Conservation (phyloP, 2,329 filamentous ascomycete species). For the Cladosporium sp. region DNA sequence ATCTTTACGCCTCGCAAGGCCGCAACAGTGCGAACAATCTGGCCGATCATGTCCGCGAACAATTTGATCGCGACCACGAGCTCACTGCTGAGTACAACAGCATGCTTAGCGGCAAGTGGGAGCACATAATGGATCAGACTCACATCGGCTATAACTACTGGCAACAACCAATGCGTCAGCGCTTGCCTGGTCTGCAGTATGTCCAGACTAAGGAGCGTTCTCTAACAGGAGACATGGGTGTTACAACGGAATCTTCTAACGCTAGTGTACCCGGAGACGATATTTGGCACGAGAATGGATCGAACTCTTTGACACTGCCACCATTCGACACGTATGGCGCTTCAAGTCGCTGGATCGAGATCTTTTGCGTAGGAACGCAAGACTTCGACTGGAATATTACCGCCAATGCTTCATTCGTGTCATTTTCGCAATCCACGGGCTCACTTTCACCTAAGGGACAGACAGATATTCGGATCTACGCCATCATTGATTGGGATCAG, state of each 20-base stretch:
- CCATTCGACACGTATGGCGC: conserved; percentile 57
- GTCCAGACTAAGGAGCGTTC: conserved; percentile 56
- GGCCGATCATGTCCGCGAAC: conserved; percentile 49
- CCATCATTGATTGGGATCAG: conserved; percentile 55
- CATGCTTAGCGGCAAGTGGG: conserved; percentile 58
- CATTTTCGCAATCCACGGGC: conserved; percentile 48
- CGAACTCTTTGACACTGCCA: conserved; percentile 51
- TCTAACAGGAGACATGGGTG: conserved; percentile 59
- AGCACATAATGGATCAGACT: conserved; percentile 50
- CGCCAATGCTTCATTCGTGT: conserved; percentile 47
- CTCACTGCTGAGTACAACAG: conserved; percentile 56
- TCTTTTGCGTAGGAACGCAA: conserved; percentile 56
- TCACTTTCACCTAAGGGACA: conserved; percentile 43
- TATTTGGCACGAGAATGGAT: conserved; percentile 53
- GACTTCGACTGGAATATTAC: conserved; percentile 52
- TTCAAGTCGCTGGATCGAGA: conserved; percentile 55
- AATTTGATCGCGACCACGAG: conserved; percentile 55
- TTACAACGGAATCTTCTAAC: conserved; percentile 62
- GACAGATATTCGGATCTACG: conserved; percentile 50
- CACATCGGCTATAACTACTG: conserved; percentile 50
- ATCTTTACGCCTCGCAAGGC: conserved; percentile 53
- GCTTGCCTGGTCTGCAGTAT: conserved; percentile 57
- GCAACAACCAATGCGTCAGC: conserved; percentile 71
- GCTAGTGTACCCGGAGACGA: conserved; percentile 66
- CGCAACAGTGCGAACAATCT: conserved; percentile 54